These are phyloP conservation scores for Naumovozyma baii DNA, from an alignment of 805 yeast genomes.

Conservation along the genomic window DNA sequence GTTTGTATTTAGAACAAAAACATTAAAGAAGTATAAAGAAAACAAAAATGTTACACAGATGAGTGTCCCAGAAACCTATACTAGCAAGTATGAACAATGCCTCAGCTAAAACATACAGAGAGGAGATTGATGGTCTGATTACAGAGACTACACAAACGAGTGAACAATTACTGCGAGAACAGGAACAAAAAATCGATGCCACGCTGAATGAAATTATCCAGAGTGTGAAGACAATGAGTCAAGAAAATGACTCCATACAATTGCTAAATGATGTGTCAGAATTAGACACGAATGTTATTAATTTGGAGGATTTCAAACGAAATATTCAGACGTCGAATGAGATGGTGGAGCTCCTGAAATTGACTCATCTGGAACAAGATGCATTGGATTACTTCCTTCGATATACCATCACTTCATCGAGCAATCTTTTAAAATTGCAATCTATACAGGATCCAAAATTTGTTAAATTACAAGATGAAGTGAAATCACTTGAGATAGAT, in stretches of 20 bases:
- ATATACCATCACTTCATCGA: constrained; percentile 18
- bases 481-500: constrained; percentile 14
- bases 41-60: neutral
- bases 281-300: constrained; percentile 4
- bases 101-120: constrained; percentile 1
- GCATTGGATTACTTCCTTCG: constrained; percentile 26
- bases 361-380: constrained; percentile 26
- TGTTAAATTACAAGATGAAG: constrained; percentile 14
- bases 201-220: constrained; percentile 18
- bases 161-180: constrained; percentile 13
- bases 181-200: constrained; percentile 14
- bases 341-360: constrained; percentile 16
- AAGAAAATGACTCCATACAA: constrained; percentile 17
- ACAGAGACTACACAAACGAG: constrained; percentile 1
- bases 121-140: neutral
- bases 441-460: constrained; percentile 20
- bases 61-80: too few species aligned
- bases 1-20: too few species aligned
- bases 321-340: constrained; percentile 16
- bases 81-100: constrained; percentile 3
- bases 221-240: constrained; percentile 13
- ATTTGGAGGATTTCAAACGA: constrained; percentile 10
- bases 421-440: constrained; percentile 11
- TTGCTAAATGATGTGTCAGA: neutral
- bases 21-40: neutral